Percentiles rank a stretch among this genome's conserved stretches.
Conservation (phyloP, 257 asterid genomes). For the Solanum pennellii region DNA sequence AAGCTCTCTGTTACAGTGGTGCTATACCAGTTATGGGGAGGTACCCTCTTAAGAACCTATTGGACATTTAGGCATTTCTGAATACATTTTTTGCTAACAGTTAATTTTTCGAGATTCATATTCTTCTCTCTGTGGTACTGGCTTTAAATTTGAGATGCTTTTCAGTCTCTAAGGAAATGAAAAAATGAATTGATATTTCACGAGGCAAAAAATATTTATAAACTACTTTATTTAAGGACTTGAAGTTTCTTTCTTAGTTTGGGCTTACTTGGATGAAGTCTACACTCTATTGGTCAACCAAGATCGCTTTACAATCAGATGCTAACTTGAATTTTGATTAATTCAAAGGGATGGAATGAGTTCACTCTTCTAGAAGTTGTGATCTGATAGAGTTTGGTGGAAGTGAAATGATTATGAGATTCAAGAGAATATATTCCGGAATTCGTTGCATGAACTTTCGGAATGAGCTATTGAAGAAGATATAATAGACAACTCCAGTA, state of each 20-base stretch:
- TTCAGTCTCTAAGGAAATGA: background rate
- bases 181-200: background rate
- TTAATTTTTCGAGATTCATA: background rate
- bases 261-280: background rate
- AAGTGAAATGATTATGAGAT: background rate
- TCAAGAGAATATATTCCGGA: background rate
- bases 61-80: background rate
- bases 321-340: background rate
- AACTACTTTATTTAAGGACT: background rate
- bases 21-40: conserved; percentile 87
- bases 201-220: background rate
- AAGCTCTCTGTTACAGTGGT: conserved; percentile 73
- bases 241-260: background rate
- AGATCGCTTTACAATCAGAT: background rate
- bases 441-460: background rate
- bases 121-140: background rate
- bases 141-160: background rate
- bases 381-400: background rate
- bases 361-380: background rate
- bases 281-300: background rate
- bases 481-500: background rate
- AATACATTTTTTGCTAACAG: background rate
- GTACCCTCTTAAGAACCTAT: conserved; percentile 20
- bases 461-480: background rate
- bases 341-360: background rate